Evolutionary conservation across 768 basidiomycete species (phyloP).

Genomic region (Boletus rubescentipes): DNA sequence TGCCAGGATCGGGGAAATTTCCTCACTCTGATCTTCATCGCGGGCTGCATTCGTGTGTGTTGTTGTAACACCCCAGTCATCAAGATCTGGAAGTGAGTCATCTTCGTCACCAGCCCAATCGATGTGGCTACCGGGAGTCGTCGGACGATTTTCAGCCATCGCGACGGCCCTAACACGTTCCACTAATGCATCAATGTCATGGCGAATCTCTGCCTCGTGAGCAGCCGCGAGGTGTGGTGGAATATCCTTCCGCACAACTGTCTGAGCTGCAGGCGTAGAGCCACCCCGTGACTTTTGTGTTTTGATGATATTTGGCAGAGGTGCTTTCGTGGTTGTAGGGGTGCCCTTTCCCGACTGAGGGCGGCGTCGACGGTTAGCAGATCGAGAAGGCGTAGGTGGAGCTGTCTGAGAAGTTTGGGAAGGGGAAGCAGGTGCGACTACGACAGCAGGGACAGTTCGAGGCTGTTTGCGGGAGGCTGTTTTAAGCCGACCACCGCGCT

Average conservation of each 20-base stretch:
- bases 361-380: slow-evolving; percentile 50
- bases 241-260: slow-evolving; percentile 47
- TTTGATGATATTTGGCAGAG: slow-evolving; percentile 24
- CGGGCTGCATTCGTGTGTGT: slow-evolving; percentile 29
- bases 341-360: slow-evolving; percentile 38
- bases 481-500: slow-evolving; percentile 25
- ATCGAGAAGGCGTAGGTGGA: slow-evolving; percentile 39
- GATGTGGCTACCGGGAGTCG: slow-evolving; percentile 75
- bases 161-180: slow-evolving; percentile 74
- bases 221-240: slow-evolving; percentile 53
- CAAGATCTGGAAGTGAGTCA: slow-evolving; percentile 72
- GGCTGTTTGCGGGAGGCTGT: slow-evolving; percentile 20
- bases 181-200: slow-evolving; percentile 73
- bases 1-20: slow-evolving; percentile 68
- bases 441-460: slow-evolving; percentile 22
- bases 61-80: slow-evolving; percentile 79
- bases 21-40: slow-evolving; percentile 34
- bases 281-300: slow-evolving; percentile 34
- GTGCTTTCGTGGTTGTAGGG: slow-evolving; percentile 15
- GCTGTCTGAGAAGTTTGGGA: slow-evolving; percentile 19
- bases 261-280: slow-evolving; percentile 24
- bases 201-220: slow-evolving; percentile 48
- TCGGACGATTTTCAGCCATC: slow-evolving; percentile 64
- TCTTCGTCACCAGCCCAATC: slow-evolving; percentile 92
- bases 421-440: slow-evolving; percentile 24